Base-by-base conservation (phyloP, 176 grass and related monocot genomes). In the Lolium multiflorum region DNA sequence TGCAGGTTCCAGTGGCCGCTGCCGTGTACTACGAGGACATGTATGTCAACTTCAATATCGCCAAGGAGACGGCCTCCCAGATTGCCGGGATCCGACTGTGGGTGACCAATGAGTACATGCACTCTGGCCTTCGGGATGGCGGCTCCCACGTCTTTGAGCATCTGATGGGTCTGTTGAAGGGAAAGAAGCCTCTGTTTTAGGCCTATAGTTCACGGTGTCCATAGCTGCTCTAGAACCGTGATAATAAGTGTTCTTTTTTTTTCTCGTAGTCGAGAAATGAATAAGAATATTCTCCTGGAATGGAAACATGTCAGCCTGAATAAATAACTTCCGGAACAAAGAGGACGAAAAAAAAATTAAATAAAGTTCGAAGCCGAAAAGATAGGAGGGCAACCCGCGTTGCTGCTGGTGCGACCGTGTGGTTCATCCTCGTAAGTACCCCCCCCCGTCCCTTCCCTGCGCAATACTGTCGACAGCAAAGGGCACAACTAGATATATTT, bases 81-180 rank as follows among this genome's bases (percentile, higher is more conserved):
- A 96, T 98, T 37, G 78, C 78, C 0, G 93, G 96, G 17, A 96
- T 98, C 72, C 88, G 93, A 70, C 67, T 98, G 4, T 94, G 96
- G 96, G 88, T 98, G 71, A 96, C 96, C 24, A 98, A 98, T 25
- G 96, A 96, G 78, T 96, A 96, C 76, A 96, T 94, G 97, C 94
- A 96, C 85, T 99, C 94, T 0, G 97, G 97, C 48, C 85, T 96
- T 48, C 89, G 93, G 0, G 94, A 99, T 6, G 58, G 86, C 3
- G 90, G 97, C 12, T 86, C 84, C 2, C 90, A 94, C 21, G 92
- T 99, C 18, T 96, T 92, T 11, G 90, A 96, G 61, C 92, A 96
- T 71, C 74, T 76, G 7, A 76, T 76, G 74, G 74, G 74, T 55
- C 74, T 76, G 18, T 76, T 76, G 74, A 76, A 76, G 49, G 74